Evolutionary conservation across 495 filamentous ascomycete genomes (phyloP).

Genomic region (Trichocladium antarcticum): DNA sequence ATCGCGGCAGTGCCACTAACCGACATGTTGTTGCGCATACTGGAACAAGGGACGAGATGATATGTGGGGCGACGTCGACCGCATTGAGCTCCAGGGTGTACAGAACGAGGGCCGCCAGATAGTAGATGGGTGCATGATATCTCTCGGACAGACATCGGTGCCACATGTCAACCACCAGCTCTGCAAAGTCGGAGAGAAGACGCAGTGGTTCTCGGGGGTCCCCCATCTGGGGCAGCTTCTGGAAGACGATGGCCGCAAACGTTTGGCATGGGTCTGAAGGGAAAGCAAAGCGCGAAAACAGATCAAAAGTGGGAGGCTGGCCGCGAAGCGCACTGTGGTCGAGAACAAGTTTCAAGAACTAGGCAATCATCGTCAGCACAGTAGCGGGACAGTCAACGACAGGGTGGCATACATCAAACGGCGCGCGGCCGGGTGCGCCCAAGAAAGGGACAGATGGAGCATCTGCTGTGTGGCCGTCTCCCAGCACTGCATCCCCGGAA

Average conservation of each 20-base stretch:
- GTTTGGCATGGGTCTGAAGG: conserved; percentile 31
- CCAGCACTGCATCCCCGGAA: conserved; percentile 7
- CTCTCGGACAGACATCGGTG: conserved; percentile 31
- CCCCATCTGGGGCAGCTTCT: conserved; percentile 31
- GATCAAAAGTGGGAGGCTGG: conserved; percentile 33
- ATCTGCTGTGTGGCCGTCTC: not conserved
- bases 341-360: conserved; percentile 37
- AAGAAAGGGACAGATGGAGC: not conserved
- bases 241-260: conserved; percentile 35
- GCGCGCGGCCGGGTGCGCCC: conserved; percentile 5
- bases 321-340: conserved; percentile 30
- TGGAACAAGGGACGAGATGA: conserved; percentile 32
- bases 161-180: conserved; percentile 37
- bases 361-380: conserved; percentile 8
- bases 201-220: conserved; percentile 26
- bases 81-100: conserved; percentile 34
- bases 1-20: conserved; percentile 22
- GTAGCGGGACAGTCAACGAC: not conserved
- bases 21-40: conserved; percentile 30
- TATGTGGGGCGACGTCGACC: conserved; percentile 30
- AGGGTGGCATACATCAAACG: conserved; percentile 28
- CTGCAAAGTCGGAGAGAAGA: conserved; percentile 35
- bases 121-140: conserved; percentile 35
- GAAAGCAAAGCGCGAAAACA: conserved; percentile 31
- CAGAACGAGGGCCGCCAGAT: conserved; percentile 30